Conservation (phyloP, 331 rosid species). For the Malus hybrid region DNA sequence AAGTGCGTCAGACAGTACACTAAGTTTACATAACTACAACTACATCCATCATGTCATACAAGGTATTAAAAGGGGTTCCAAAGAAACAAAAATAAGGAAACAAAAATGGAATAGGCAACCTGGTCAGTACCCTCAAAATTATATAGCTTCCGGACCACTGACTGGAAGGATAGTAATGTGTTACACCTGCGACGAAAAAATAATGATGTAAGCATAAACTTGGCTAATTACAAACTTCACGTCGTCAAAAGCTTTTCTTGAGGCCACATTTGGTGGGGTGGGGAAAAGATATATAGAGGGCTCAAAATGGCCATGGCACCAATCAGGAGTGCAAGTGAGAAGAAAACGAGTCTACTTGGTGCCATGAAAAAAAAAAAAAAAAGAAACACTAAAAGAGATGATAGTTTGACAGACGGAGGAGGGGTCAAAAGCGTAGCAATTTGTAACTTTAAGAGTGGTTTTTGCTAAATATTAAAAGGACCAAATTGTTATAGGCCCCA, state of each 20-base stretch:
- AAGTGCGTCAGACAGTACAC: conserved; percentile 27
- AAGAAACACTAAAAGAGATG: no score
- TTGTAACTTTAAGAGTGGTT: not conserved
- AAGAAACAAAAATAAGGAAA: not conserved
- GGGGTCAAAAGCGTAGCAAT: not conserved
- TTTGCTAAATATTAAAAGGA: not conserved
- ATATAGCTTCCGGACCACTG: conserved; percentile 33
- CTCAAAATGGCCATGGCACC: no score
- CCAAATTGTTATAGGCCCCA: not conserved
- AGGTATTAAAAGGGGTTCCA: not conserved
- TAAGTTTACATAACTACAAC: conserved; percentile 17
- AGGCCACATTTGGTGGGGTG: not conserved
- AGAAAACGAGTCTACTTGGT: no score
- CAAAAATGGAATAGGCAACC: conserved; percentile 16
- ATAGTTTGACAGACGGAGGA: not conserved
- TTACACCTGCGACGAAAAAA: conserved; percentile 31
- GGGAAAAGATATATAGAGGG: not conserved
- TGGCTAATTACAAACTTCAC: conserved; percentile 6
- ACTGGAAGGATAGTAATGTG: conserved; percentile 28
- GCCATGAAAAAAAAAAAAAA: no score
- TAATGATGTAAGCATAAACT: conserved; percentile 4
- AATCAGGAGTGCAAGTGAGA: no score
- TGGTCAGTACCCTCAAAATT: conserved; percentile 28
- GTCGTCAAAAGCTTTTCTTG: not conserved
- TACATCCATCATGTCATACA: conserved; percentile 18